Evolutionary conservation across 2,329 filamentous ascomycete genomes (phyloP).

Genomic region (Pezicula radicicola): DNA sequence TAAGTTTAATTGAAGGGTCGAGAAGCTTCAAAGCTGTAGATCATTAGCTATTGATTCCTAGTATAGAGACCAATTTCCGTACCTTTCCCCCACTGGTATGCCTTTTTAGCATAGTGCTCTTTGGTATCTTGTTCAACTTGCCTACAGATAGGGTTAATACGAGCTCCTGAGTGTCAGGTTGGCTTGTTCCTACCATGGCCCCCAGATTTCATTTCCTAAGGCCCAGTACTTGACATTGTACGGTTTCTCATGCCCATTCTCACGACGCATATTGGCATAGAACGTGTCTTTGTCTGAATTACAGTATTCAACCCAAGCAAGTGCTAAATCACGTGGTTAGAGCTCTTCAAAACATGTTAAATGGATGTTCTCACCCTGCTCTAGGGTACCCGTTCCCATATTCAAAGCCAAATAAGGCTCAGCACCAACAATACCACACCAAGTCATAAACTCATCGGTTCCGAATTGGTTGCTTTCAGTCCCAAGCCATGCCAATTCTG

Average conservation of each 20-base stretch:
- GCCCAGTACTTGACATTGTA: slow-evolving; percentile 83
- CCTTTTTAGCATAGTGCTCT: slow-evolving; percentile 51
- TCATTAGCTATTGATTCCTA: slow-evolving; percentile 12
- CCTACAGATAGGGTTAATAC: not conserved
- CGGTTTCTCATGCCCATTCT: slow-evolving; percentile 70
- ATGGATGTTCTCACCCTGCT: slow-evolving; percentile 47
- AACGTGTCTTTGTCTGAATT: slow-evolving; percentile 70
- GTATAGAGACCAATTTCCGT: slow-evolving; percentile 34
- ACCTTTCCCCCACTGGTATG: slow-evolving; percentile 68
- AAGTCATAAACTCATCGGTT: slow-evolving; percentile 79
- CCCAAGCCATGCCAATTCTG: slow-evolving; percentile 73
- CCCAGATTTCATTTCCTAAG: slow-evolving; percentile 64
- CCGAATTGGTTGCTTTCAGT: slow-evolving; percentile 74
- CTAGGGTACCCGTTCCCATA: slow-evolving; percentile 53
- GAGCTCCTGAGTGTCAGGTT: not conserved
- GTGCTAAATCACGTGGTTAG: slow-evolving; percentile 32
- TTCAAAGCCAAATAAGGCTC: slow-evolving; percentile 61
- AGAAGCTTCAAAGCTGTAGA: slow-evolving; percentile 51
- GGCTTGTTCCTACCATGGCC: slow-evolving; percentile 5
- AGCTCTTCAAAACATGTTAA: slow-evolving; percentile 58
- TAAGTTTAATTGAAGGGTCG: slow-evolving; percentile 53
- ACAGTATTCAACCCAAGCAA: slow-evolving; percentile 81
- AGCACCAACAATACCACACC: slow-evolving; percentile 67
- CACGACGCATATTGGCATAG: slow-evolving; percentile 73
- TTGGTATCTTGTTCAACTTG: slow-evolving; percentile 52